Evolutionary conservation across 768 basidiomycete species (phyloP), one percentile per base, ranked within the genome.

Genomic region (Clathrus columnatus): DNA sequence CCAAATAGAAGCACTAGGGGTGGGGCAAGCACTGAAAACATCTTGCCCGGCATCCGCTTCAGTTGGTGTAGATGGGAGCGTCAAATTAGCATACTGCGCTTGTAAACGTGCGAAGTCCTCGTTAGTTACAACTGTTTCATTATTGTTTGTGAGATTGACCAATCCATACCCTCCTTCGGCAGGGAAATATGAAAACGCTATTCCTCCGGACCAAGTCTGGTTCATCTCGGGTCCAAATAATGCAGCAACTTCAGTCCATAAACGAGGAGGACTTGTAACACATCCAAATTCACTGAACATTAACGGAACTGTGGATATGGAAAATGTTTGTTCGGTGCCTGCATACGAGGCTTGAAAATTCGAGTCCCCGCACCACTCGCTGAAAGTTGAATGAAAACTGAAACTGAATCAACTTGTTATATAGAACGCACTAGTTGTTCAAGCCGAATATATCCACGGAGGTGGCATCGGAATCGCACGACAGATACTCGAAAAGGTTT

Each of bases 211-310:
- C 83, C 87, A 95, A 49, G 85, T 82, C 54, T 82, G 69, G 18
- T 83, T 77, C 80, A 93, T 89, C 6, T 85, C 68, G 10, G 77
- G 65, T 57, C 85, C 78, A 67, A 89, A 88, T 24, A 95, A 74
- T 24, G 84, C 80, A 47, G 68, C 74, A 14, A 82, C 80, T 66
- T 96, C 93, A 30, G 82, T 83, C 90, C 91, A 96, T 29, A 83
- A 70, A 63, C 87, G 81, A 48, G 88, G 78, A 20, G 70, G 73
- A 21, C 65, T 67, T 7, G 72, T 75, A 64, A 84, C 80, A 67
- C 87, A 89, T 55, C 91, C 88, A 53, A 79, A 95, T 76, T 91
- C 90, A 65, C 87, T 87, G 72, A 95, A 90, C 74, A 95, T 94
- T 7, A 91, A 89, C 1, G 81, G 81, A 24, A 94, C 79, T 56